Conservation (phyloP, 2,329 filamentous ascomycete genomes). For the Aspergillus clavatus region DNA sequence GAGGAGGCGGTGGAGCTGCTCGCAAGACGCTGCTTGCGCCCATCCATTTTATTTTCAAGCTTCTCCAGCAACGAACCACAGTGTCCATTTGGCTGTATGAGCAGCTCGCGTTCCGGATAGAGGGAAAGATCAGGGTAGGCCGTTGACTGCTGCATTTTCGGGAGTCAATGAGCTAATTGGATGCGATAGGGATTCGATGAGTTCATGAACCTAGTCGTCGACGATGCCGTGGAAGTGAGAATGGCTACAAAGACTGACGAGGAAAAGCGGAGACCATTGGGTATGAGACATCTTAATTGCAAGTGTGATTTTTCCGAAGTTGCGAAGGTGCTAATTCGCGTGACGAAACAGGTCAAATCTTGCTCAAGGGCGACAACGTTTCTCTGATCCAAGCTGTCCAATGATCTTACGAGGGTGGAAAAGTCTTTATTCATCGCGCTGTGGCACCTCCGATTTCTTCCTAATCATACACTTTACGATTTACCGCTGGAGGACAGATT, state of each 20-base stretch:
- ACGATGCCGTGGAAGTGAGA: constrained; percentile 90
- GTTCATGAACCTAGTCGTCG: constrained; percentile 98
- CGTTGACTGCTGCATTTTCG: constrained; percentile 10
- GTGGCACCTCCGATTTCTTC: constrained; percentile 8
- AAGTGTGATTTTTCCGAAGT: constrained; percentile 5
- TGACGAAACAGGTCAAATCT: constrained; percentile 62
- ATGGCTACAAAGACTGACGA: constrained; percentile 75
- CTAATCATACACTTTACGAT: constrained; percentile 14
- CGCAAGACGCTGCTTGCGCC: constrained; percentile 68
- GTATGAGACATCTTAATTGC: constrained; percentile 47
- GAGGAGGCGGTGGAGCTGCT: constrained; percentile 50
- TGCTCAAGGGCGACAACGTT: constrained; percentile 85
- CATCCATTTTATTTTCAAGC: constrained; percentile 91
- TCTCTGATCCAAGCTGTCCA: constrained; percentile 65
- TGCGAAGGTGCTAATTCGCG: neutral
- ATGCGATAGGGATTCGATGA: constrained; percentile 84
- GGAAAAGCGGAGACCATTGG: constrained; percentile 72
- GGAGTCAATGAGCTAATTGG: constrained; percentile 6
- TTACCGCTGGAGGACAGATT: constrained; percentile 15
- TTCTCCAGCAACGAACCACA: constrained; percentile 75
- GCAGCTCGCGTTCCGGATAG: constrained; percentile 87
- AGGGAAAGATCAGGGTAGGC: constrained; percentile 87
- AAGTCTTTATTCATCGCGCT: constrained; percentile 3
- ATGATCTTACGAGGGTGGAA: constrained; percentile 11
- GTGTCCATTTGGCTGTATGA: constrained; percentile 97